Evolutionary conservation across 2,329 filamentous ascomycete genomes (phyloP).

Genomic region (Aphanoascus verrucosus): DNA sequence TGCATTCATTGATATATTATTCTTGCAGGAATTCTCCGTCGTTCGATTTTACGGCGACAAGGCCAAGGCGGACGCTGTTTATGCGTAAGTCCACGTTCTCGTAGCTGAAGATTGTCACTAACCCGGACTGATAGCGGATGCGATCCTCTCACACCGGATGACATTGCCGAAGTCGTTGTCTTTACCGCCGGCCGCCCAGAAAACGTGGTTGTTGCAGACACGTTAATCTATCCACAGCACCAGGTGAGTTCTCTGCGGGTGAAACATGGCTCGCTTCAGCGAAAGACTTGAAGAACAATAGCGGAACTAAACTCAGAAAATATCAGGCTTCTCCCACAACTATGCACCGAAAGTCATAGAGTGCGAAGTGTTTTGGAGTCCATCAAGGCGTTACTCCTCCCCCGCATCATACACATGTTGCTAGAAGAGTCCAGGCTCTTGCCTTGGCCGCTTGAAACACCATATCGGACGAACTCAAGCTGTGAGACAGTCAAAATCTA

Average conservation of each 20-base stretch:
- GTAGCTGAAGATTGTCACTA: background rate
- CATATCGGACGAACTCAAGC: background rate
- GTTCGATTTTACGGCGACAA: conserved; percentile 85
- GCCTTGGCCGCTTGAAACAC: background rate
- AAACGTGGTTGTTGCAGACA: conserved; percentile 85
- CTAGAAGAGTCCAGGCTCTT: background rate
- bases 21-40: conserved; percentile 64
- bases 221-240: conserved; percentile 76
- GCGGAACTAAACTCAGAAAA: background rate
- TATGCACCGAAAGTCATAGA: conserved; percentile 12
- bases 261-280: conserved; percentile 3
- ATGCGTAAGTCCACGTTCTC: conserved; percentile 49
- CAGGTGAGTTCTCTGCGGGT: conserved; percentile 50
- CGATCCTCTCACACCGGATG: conserved; percentile 76
- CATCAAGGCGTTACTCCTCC: background rate
- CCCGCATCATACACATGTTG: background rate
- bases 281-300: background rate
- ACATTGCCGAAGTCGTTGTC: conserved; percentile 83
- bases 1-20: background rate
- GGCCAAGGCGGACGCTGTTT: conserved; percentile 78
- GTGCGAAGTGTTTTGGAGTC: background rate
- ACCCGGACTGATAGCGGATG: conserved; percentile 45
- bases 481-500: too few relatives aligned
- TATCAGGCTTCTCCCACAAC: conserved; percentile 10
- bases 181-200: conserved; percentile 74